Conservation (phyloP, 1,284 basidiomycete species). For the Tilletia walkeri region DNA sequence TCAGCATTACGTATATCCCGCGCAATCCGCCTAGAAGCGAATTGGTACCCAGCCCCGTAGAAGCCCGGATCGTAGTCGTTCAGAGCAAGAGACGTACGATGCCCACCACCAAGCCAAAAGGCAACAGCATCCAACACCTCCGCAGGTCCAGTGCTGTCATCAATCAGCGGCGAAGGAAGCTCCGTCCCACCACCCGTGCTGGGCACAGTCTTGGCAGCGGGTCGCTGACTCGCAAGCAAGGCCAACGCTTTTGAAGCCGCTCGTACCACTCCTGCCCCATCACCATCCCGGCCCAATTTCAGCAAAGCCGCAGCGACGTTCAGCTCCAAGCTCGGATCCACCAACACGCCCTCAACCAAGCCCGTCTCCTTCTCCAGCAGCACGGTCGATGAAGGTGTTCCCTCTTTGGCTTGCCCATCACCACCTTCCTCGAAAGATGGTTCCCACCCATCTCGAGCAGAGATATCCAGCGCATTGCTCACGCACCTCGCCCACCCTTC, state of each 20-base stretch:
- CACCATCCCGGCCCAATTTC: not conserved
- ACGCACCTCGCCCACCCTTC: not conserved
- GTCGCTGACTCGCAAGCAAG: not conserved
- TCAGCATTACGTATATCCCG: not conserved
- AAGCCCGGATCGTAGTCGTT: not conserved
- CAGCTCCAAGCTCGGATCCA: constrained; percentile 3
- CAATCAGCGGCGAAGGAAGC: not conserved
- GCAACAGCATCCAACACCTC: not conserved
- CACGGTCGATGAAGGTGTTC: not conserved
- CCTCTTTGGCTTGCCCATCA: no score
- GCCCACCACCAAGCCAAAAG: constrained; percentile 9
- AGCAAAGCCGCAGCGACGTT: constrained; percentile 13
- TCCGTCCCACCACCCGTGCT: not conserved
- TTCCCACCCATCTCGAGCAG: not conserved
- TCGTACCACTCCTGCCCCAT: constrained; percentile 1
- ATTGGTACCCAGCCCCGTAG: not conserved
- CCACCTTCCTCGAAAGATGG: not conserved
- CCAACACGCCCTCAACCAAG: not conserved
- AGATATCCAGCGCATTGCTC: constrained; percentile 2
- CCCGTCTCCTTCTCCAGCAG: constrained; percentile 9
- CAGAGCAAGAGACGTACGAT: not conserved
- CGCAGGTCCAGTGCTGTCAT: not conserved
- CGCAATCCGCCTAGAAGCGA: not conserved
- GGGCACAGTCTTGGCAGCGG: not conserved
- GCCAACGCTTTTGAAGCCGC: not conserved